Base-by-base conservation (phyloP, 2,329 filamentous ascomycete species). In the Stenocarpella maydis region DNA sequence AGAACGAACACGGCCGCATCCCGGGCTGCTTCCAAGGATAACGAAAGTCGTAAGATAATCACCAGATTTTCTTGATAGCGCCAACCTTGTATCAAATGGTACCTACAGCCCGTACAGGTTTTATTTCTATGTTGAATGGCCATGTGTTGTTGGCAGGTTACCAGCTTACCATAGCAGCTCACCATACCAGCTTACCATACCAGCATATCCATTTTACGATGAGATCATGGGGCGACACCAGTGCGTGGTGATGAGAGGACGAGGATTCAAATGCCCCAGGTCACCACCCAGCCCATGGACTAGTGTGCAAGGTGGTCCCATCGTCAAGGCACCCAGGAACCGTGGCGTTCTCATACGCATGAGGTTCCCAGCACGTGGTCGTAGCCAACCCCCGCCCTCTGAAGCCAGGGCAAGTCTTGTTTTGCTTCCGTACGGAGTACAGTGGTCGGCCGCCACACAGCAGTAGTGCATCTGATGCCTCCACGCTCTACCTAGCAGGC, bases 1-100 rank as follows among this genome's bases (percentile, higher is more conserved):
- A n/a, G 24, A 21, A 8, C 17, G 21, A 37, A 54, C 52, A 54
- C 31, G 3, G 15, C 26, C 21, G 3, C 21, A 12, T n/a, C 14
- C 28, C 28, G 28, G 41, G n/a, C 10, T 12, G 14, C 47, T 63
- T 34, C 43, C 58, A 21, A 37, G 26, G 41, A 19, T 9, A 19
- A 26, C 28, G 24, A 52, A 67, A 67, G 43, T 67, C 65, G 54
- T 67, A 63, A 50, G 65, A 67, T 67, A 24, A 67, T 67, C 24
- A 67, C 45, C 43, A 50, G 65, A 63, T 63, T 39, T 9, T 31
- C 34, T 63, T 50, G 65, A 39, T 67, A 63, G 65, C 65, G 53
- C 65, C 54, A 67, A 67, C 31, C 47, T 67, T 41, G 47, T 50
- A 21, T 21, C 15, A 8, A 4, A 9, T 12, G 21, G 21, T 28